Percentiles rank a stretch among this genome's conserved stretches.
These are phyloP conservation scores for Sicyos edulis DNA, from an alignment of 306 rosid genomes.

Conservation along the genomic window DNA sequence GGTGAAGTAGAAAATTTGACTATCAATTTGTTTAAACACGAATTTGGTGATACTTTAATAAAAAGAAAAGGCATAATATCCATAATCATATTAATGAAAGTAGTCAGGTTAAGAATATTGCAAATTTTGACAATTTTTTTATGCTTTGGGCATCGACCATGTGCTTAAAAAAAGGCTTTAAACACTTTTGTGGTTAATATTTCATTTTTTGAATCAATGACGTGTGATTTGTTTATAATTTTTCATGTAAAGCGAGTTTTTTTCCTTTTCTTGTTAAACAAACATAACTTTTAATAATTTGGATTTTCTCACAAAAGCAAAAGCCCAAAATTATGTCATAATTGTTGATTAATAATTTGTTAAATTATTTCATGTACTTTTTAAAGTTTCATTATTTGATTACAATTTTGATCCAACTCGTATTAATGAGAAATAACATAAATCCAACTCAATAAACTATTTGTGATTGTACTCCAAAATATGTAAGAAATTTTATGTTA, in stretches of 20 bases:
- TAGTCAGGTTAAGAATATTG: background rate
- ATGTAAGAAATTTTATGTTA: background rate
- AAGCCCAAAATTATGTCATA: background rate
- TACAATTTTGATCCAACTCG: background rate
- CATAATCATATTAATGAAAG: background rate
- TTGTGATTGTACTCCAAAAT: no score
- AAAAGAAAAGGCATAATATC: no score
- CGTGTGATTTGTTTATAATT: background rate
- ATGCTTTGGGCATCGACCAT: background rate
- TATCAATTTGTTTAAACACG: no score
- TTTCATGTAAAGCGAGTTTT: background rate
- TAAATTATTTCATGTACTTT: background rate
- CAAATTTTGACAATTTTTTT: background rate
- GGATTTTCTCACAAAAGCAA: background rate
- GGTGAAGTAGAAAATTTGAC: no score
- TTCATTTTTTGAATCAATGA: background rate
- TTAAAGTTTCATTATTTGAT: background rate
- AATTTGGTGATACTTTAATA: no score
- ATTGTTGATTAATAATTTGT: background rate
- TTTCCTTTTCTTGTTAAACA: background rate
- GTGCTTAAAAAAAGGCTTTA: background rate
- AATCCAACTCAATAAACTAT: background rate
- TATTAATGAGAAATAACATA: background rate
- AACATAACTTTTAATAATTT: background rate
- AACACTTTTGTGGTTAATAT: background rate